phyloP scores from a whole-genome alignment of 1,139 yeast genomes.

The Suhomyces ambrosiae region DNA sequence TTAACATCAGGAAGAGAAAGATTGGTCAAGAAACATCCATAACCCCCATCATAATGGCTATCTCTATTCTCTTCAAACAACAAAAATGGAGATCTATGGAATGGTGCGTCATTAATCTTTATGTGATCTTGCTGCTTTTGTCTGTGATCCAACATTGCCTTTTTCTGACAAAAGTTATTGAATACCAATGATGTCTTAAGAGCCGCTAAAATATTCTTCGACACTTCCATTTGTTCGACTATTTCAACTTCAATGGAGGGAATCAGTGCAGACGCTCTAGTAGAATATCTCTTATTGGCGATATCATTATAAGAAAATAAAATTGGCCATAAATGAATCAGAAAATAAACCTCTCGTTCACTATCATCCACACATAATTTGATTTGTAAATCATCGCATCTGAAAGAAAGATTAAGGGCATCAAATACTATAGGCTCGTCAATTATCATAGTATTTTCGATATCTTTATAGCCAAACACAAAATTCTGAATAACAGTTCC shows the following conservation, averaged over 20 bases:
- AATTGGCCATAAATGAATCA: slow-evolving; percentile 38
- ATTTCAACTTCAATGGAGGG: slow-evolving; percentile 45
- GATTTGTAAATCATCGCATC: slow-evolving; percentile 40
- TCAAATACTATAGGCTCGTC: slow-evolving; percentile 64
- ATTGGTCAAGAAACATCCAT: slow-evolving; percentile 60
- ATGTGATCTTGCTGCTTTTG: slow-evolving; percentile 66
- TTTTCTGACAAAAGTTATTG: slow-evolving; percentile 62
- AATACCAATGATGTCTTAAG: slow-evolving; percentile 58
- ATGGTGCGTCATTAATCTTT: slow-evolving; percentile 75
- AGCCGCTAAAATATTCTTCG: slow-evolving; percentile 26
- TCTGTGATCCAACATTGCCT: slow-evolving; percentile 49
- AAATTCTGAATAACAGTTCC: slow-evolving; percentile 48
- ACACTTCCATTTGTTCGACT: slow-evolving; percentile 20
- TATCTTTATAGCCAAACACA: slow-evolving; percentile 65
- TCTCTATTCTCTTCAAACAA: slow-evolving; percentile 52
- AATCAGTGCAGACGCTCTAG: slow-evolving; percentile 51
- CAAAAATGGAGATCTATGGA: slow-evolving; percentile 74
- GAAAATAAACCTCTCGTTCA: slow-evolving; percentile 22
- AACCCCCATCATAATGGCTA: slow-evolving; percentile 45
- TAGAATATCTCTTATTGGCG: slow-evolving; percentile 66
- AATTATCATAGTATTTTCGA: slow-evolving; percentile 70
- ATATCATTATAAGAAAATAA: slow-evolving; percentile 63
- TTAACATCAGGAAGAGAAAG: slow-evolving; percentile 67
- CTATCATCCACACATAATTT: slow-evolving; percentile 20
- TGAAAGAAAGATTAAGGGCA: slow-evolving; percentile 60